Evolutionary conservation across 1,284 basidiomycete species (phyloP).

Genomic region (Lentinus polychrous): DNA sequence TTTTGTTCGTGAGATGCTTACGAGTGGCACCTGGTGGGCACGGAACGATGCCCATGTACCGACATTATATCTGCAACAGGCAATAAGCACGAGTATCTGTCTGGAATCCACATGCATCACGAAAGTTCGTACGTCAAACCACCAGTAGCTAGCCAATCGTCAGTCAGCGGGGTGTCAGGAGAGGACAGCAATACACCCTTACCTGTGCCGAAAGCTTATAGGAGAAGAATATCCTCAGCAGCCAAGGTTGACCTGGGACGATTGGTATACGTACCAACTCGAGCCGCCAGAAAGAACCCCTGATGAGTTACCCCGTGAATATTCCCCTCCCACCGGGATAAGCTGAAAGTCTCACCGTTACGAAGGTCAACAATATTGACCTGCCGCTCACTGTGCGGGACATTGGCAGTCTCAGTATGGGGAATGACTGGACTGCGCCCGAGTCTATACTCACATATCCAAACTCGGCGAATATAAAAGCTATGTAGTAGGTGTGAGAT

Average conservation of each 20-base stretch:
- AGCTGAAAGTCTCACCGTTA: slow-evolving; percentile 1
- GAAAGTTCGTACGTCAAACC: neutral
- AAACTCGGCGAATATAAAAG: slow-evolving; percentile 3
- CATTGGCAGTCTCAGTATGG: neutral
- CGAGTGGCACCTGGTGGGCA: neutral
- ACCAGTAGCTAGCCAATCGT: neutral
- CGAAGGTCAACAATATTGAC: neutral
- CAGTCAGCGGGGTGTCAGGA: neutral
- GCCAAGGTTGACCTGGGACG: too few species aligned
- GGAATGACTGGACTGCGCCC: too few species aligned
- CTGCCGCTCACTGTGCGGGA: neutral
- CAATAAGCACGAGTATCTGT: neutral
- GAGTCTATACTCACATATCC: slow-evolving; percentile 3
- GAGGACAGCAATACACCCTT: neutral
- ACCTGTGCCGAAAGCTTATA: slow-evolving; percentile 1
- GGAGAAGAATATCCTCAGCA: neutral
- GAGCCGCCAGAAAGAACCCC: neutral
- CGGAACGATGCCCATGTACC: slow-evolving; percentile 1
- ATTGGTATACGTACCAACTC: neutral
- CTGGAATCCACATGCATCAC: neutral
- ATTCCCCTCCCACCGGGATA: neutral
- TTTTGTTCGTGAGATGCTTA: neutral
- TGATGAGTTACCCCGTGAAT: neutral
- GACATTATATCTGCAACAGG: neutral
- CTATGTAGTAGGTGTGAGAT: neutral